Base-by-base conservation (phyloP, 2,329 filamentous ascomycete species). In the Alternaria dauci region DNA sequence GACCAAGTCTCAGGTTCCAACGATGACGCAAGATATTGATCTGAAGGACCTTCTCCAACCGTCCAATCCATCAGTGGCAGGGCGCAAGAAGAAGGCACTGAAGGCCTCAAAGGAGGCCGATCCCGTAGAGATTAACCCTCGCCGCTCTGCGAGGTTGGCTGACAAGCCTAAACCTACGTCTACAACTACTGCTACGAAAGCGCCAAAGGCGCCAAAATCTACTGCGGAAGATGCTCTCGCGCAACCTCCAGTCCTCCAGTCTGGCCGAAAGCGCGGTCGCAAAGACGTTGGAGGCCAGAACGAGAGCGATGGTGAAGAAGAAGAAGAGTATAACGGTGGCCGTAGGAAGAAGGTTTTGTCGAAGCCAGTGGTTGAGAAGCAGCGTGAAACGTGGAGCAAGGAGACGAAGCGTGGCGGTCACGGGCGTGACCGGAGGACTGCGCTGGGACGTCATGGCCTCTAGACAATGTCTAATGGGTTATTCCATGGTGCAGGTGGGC, bases 341-440 rank as follows among this genome's bases (percentile, higher is more conserved):
- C 44, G 12, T n/a, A 48, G 34, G 8, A 48, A 48, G 18, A 48
- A 34, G 44, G 2, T 23, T 4, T n/a, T 48, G 44, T 32, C 44
- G 1, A 34, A 23, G 18, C 28, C 8, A 1, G 8, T 32, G 7
- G 44, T 48, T 1, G 44, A 14, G 0, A 48, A 23, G 20, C 44
- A 48, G 18, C 44, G 44, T 12, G 28, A 48, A 7, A 5, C 18
- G 26, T 16, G 44, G 14, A 11, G 28, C 8, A 34, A 48, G 1
- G 30, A 25, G 14, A 23, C 46, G 18, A 48, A 36, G 46, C 38
- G 38, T 12, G 18, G 38, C 23, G 38, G 32, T 36, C 0, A 18
- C 23, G 38, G 18, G 2, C 38, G 0, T 0, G 11, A 41, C 3
- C 2, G 18, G 18, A 18, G 38, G 9, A 23, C 12, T 5, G 30